Evolutionary conservation across 768 basidiomycete genomes (phyloP).

Genomic region (Ramaria sp.): DNA sequence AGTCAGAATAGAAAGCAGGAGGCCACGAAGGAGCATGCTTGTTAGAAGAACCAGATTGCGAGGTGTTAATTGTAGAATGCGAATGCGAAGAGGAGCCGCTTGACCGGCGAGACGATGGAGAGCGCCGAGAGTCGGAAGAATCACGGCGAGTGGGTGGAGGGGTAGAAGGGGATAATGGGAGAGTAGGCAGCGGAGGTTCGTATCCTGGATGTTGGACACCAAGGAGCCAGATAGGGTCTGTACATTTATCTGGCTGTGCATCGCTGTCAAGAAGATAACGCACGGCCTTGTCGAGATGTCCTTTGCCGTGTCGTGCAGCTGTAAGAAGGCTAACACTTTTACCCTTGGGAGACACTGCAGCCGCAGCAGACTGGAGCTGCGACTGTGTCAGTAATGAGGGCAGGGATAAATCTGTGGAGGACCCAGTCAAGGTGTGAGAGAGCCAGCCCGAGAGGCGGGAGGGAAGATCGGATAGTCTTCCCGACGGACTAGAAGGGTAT

Average conservation of each 20-base stretch:
- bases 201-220: constrained; percentile 76
- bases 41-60: constrained; percentile 23
- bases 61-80: constrained; percentile 22
- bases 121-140: constrained; percentile 29
- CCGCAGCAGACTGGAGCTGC: constrained; percentile 21
- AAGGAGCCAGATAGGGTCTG: constrained; percentile 82
- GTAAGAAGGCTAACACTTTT: constrained; percentile 42
- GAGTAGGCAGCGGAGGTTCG: constrained; percentile 28
- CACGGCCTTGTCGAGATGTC: constrained; percentile 73
- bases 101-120: constrained; percentile 28
- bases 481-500: constrained; percentile 24
- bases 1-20: constrained; percentile 77
- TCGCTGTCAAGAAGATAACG: constrained; percentile 88
- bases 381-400: constrained; percentile 46
- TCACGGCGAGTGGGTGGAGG: constrained; percentile 22
- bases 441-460: constrained; percentile 74
- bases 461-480: constrained; percentile 56
- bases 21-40: constrained; percentile 49
- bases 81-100: constrained; percentile 33
- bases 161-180: constrained; percentile 14
- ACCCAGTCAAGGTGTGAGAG: constrained; percentile 63
- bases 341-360: constrained; percentile 28
- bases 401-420: constrained; percentile 60
- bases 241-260: constrained; percentile 69
- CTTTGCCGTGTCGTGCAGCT: constrained; percentile 64